Conservation (phyloP, 768 basidiomycete genomes). For the Sistotremastrum suecicum region DNA sequence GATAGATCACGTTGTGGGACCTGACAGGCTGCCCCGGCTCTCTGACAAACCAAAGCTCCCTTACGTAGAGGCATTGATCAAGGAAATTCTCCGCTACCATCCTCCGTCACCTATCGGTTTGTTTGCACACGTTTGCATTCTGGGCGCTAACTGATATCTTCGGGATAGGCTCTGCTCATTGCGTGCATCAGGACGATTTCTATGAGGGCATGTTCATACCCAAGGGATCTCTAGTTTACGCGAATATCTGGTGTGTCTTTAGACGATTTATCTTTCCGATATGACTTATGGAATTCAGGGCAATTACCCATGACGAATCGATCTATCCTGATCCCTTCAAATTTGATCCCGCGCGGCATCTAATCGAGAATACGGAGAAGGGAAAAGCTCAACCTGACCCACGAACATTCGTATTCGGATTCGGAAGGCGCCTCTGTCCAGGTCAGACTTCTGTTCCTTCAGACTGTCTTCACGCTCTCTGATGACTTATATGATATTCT, state of each 20-base stretch:
- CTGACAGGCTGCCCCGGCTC: conserved; percentile 1
- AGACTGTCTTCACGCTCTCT: background rate
- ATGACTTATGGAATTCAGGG: conserved; percentile 6
- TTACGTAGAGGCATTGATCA: conserved; percentile 1
- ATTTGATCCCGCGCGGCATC: conserved; percentile 16
- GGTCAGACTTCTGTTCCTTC: background rate
- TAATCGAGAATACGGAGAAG: conserved; percentile 9
- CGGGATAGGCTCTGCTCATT: conserved; percentile 19
- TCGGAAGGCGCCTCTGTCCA: conserved; percentile 12
- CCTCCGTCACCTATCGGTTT: background rate
- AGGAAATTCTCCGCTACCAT: conserved; percentile 3
- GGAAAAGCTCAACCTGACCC: conserved; percentile 11
- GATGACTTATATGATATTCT: no score
- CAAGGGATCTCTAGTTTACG: conserved; percentile 7
- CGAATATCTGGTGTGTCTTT: conserved; percentile 8
- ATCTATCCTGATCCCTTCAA: conserved; percentile 15
- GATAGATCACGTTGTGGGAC: conserved; percentile 1
- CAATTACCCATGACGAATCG: conserved; percentile 16
- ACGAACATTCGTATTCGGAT: conserved; percentile 11
- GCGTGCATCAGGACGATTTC: conserved; percentile 11
- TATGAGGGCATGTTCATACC: conserved; percentile 11
- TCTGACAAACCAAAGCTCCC: conserved; percentile 1
- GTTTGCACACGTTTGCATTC: background rate
- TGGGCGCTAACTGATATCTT: no score
- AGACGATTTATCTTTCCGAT: no score